Conservation (phyloP, 192 early-diverging fungal genomes). For the Mortierella hygrophila region DNA sequence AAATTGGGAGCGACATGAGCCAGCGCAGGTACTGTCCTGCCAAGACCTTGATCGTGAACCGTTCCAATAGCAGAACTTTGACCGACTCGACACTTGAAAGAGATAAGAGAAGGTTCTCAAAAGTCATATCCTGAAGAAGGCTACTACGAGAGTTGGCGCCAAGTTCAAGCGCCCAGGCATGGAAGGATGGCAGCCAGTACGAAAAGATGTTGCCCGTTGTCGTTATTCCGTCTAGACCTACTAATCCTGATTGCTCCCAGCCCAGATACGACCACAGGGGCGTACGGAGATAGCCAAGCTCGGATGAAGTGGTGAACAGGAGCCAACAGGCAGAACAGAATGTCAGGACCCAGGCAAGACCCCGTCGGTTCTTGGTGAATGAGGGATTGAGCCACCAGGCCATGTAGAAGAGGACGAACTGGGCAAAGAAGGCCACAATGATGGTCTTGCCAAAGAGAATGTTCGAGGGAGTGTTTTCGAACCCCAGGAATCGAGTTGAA, state of each 20-base stretch:
- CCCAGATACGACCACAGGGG: constrained; percentile 25
- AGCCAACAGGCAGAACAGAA: constrained; percentile 23
- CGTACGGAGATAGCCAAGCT: constrained; percentile 27
- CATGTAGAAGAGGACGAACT: constrained; percentile 28
- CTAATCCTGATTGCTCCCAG: constrained; percentile 10
- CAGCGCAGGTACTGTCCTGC: constrained; percentile 19
- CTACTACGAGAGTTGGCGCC: neutral
- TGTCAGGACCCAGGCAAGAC: constrained; percentile 25
- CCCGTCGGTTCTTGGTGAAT: constrained; percentile 20
- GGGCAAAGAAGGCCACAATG: constrained; percentile 20
- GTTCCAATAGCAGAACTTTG: neutral
- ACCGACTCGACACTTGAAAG: neutral
- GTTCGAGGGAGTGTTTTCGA: constrained; percentile 19
- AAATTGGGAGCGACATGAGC: constrained; percentile 32
- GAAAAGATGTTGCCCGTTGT: constrained; percentile 25
- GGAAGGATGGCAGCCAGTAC: constrained; percentile 24
- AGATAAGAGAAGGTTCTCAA: neutral
- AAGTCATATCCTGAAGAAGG: neutral
- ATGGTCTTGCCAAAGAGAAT: constrained; percentile 25
- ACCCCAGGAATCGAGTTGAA: constrained; percentile 20
- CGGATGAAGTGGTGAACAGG: neutral
- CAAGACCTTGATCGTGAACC: constrained; percentile 7
- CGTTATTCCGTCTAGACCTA: neutral
- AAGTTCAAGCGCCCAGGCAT: constrained; percentile 21
- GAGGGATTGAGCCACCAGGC: constrained; percentile 20